Evolutionary conservation across 2,329 filamentous ascomycete genomes (phyloP), one percentile per base, ranked within the genome.

Genomic region (Sordariomycetes sp.): DNA sequence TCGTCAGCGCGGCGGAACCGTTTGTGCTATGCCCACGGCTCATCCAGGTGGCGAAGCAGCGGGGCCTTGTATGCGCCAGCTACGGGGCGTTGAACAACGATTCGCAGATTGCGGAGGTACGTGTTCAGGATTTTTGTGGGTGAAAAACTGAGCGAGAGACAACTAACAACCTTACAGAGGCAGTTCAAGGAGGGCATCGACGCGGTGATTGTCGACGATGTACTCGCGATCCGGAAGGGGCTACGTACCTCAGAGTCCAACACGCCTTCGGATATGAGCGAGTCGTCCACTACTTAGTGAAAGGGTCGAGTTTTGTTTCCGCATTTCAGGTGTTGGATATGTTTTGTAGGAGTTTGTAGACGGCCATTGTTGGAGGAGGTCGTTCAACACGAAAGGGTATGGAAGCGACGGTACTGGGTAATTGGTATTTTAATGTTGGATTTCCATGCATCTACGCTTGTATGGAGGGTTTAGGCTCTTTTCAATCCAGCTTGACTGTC

Each of bases 171-270:
- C 52, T 25, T 64, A 63, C 68, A 92, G 86, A 76, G 87, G 62
- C 94, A 99, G 85, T 90, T 95, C 11, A 89, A 90, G 58, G 90
- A 97, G 72, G 93, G 94, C 54, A 97, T 99, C 61, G 94, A 99
- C 69, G 94, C 94, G 1, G 93, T 99, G 58, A 99, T 99, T 67
- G 94, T 97, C 16, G 94, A 99, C 69, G 94, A 85, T 61, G 93
- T 99, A 3, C 81, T 97, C 34, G 90, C 90, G 48, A 97, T 99
- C 64, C 85, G 93, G 53, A 91, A 96, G 72, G 93, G 90, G 1
- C 79, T 99, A 61, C 94, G 89, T 1, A 73, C 67, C 37, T 67
- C 66, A n/a, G 61, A 69, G n/a, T 22, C 22, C 14, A 24, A n/a
- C 28, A 48, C 24, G 43, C 18, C 24, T 1, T 32, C n/a, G 16